Base-by-base conservation (phyloP, 495 filamentous ascomycete genomes). In the Aspergillus kassunensis region DNA sequence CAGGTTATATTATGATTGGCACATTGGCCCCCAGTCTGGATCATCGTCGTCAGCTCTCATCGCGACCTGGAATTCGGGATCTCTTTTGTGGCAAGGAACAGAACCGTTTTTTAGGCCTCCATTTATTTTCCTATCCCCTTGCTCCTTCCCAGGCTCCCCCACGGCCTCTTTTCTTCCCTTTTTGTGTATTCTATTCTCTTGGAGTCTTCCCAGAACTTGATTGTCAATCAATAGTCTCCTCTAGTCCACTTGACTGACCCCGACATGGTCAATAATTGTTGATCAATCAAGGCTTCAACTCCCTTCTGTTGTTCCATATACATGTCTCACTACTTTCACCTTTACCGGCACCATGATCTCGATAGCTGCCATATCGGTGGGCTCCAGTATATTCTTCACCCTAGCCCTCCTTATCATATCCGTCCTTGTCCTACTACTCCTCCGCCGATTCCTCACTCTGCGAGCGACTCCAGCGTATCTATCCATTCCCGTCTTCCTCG, bases 401-500 rank as follows among this genome's bases (percentile, higher is more conserved):
- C 52, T 87, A 59, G 74, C 88, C 43, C 77, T 96, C 20, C 66
- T 90, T 59, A 67, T 76, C 47, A 87, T 97, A 55, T 89, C 84
- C 55, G 50, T 85, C 53, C 72, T 86, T 44, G 88, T 90, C 55
- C 75, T 97, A 37, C 80, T 97, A 11, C 83, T 97, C 44, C 78
- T 95, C 37, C 86, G 93, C 56, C 80, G 88, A 66, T 97, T 90
- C 68, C 78, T 98, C 23, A 91, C 91, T 4, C 79, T 97, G 18
- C 90, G 93, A 49, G 84, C 86, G 21, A 96, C 93, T 1, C 92
- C 93, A 0, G 88, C 87, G 52, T 97, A 91, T 67, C 77, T 97
- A n/a, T 77, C 90, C 45, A 80, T 96, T 1, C 91, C 93, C 31
- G 84, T 97, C 48, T 97, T 98, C 67, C 86, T 98, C 57, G 89